These are phyloP conservation scores for Zea luxurians DNA, from an alignment of 176 grass and related monocot genomes.

Conservation along the genomic window DNA sequence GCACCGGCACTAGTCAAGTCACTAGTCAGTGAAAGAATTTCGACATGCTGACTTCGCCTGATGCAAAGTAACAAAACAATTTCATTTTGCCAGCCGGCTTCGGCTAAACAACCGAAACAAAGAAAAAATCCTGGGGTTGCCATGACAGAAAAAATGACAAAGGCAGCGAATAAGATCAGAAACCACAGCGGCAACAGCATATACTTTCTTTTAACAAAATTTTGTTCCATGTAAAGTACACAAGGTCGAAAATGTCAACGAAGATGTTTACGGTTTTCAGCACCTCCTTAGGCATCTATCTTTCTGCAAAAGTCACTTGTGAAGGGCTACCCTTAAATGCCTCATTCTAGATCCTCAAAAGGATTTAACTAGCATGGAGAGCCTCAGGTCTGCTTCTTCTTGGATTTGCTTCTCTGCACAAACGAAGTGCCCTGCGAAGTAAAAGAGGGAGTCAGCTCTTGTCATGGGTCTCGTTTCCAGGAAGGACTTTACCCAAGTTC, in stretches of 20 bases:
- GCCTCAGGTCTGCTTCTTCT: conserved; percentile 56
- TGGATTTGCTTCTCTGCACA: conserved; percentile 51
- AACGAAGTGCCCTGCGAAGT: conserved; percentile 69
- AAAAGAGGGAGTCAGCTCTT: neutral
- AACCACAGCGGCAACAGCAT: conserved; percentile 11
- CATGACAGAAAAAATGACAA: neutral
- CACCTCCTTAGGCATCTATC: conserved; percentile 42
- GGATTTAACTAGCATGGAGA: conserved; percentile 36
- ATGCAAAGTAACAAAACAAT: too few relatives aligned
- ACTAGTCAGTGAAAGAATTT: too few relatives aligned
- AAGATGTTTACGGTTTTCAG: conserved; percentile 31
- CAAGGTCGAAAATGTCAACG: conserved; percentile 46
- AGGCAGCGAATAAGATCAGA: neutral
- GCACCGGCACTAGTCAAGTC: too few relatives aligned
- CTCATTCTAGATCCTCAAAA: conserved; percentile 43
- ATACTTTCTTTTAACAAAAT: conserved; percentile 47
- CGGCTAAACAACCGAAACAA: too few relatives aligned
- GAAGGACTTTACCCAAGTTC: neutral
- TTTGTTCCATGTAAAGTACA: conserved; percentile 48
- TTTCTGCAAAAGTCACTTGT: conserved; percentile 35
- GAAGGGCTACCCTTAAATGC: conserved; percentile 35
- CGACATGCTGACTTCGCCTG: too few relatives aligned
- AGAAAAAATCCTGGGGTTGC: neutral
- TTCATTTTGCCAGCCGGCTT: too few relatives aligned
- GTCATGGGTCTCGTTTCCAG: neutral